Evolutionary conservation across 176 grass and related monocot species (phyloP), one percentile per base, ranked within the genome.

Genomic region (Otatea glauca): DNA sequence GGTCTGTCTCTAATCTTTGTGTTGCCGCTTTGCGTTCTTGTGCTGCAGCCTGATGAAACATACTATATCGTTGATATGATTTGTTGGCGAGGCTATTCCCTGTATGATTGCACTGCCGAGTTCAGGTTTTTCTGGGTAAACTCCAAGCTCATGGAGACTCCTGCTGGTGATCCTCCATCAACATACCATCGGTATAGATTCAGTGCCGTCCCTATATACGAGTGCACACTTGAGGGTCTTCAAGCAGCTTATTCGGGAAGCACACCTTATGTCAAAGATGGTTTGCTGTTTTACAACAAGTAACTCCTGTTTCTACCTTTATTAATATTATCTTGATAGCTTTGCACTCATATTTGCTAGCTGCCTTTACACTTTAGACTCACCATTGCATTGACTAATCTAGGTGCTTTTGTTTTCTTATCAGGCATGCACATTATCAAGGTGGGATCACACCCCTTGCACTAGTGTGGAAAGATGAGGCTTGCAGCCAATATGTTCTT

Each of bases 11-110:
- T 83, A 65, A 88, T 49, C 9, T 37, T 69, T 29, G 2, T 66
- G 9, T 17, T 34, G 9, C 5, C 11, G 4, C 65, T 16, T 45
- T 45, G 8, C 78, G 20, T 58, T 86, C 42, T 66, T 80, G 21
- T 77, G 32, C 16, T 83, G 85, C 87, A 98, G 93, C 75, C 91
- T 60, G 89, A 98, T 89, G 81, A 95, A 58, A 98, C 91, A 62
- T 98, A 98, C 84, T 98, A 98, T 81, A 90, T 95, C 38, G 90
- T 95, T 90, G 93, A 98, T 76, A 95, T 98, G 91, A 88, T 98
- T 56, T 98, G 87, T 81, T 98, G 96, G 96, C 61, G 91, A 90
- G 96, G 93, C 17, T 94, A 95, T 86, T 92, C 96, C 2, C 50
- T 93, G 9, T 98, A 95, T 77, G 93, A 98, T n/a, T 98, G 96